Percentiles rank a stretch among this genome's conserved stretches.
phyloP scores from a whole-genome alignment of 768 basidiomycete species.

The Lactarius hengduanensis region DNA sequence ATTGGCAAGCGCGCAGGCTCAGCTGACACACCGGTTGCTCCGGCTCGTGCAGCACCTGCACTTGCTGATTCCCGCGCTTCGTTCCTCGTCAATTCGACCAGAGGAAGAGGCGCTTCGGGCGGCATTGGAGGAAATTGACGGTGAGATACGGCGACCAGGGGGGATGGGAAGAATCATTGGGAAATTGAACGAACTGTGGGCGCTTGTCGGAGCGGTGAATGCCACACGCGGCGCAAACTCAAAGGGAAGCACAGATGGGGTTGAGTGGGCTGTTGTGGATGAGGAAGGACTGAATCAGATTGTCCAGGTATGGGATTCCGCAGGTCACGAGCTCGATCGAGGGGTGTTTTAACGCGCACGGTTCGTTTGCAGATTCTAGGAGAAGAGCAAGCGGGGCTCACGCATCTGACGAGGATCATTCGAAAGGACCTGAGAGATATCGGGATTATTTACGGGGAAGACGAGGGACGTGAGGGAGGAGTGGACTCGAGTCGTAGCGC shows the following conservation, averaged over 20 bases:
- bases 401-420: slow-evolving; percentile 75
- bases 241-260: slow-evolving; percentile 43
- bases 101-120: slow-evolving; percentile 78
- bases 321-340: slow-evolving; percentile 12
- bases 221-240: slow-evolving; percentile 53
- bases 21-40: slow-evolving; percentile 68
- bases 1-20: slow-evolving; percentile 60
- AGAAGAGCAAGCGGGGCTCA: slow-evolving; percentile 78
- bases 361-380: slow-evolving; percentile 54
- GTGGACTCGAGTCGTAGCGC: slow-evolving; percentile 7
- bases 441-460: slow-evolving; percentile 29
- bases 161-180: slow-evolving; percentile 60
- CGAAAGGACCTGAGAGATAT: slow-evolving; percentile 53
- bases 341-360: neutral
- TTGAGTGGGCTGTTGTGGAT: slow-evolving; percentile 84
- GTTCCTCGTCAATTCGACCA: slow-evolving; percentile 70
- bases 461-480: slow-evolving; percentile 12
- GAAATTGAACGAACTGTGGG: slow-evolving; percentile 84
- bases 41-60: slow-evolving; percentile 73
- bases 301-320: slow-evolving; percentile 51
- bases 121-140: slow-evolving; percentile 69
- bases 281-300: slow-evolving; percentile 80
- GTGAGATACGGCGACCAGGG: slow-evolving; percentile 57
- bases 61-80: slow-evolving; percentile 71
- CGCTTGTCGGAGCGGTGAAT: slow-evolving; percentile 69